Evolutionary conservation across 495 filamentous ascomycete species (phyloP).

Genomic region (Melanomma pulvis-pyrius): DNA sequence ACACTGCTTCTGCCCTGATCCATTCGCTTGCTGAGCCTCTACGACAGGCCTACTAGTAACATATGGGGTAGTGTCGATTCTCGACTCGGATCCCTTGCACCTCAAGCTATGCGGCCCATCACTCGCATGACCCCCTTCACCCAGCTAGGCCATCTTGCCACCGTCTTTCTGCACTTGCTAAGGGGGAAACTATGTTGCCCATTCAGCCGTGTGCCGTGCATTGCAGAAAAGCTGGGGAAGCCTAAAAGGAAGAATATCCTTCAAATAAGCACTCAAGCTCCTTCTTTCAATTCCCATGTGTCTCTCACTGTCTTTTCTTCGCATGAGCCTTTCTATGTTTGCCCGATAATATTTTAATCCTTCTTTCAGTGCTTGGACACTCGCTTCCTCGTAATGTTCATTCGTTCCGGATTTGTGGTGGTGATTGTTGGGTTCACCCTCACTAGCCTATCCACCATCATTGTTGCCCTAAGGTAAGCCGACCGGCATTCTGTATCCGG

Average conservation of each 20-base stretch:
- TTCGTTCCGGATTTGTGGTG: slow-evolving; percentile 29
- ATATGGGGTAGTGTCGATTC: slow-evolving; percentile 1
- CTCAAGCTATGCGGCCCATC: slow-evolving; percentile 8
- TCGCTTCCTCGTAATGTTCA: slow-evolving; percentile 15
- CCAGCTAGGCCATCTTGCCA: slow-evolving; percentile 6
- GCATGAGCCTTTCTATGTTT: slow-evolving; percentile 19
- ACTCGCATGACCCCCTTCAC: slow-evolving; percentile 4
- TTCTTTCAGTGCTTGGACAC: background rate
- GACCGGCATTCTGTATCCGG: background rate
- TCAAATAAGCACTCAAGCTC: slow-evolving; percentile 12
- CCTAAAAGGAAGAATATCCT: slow-evolving; percentile 38
- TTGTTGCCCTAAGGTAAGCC: slow-evolving; percentile 30
- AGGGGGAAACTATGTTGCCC: background rate
- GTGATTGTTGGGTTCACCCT: slow-evolving; percentile 26
- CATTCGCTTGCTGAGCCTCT: slow-evolving; percentile 1
- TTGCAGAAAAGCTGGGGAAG: slow-evolving; percentile 26
- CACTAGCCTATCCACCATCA: slow-evolving; percentile 34
- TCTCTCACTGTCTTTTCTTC: slow-evolving; percentile 1
- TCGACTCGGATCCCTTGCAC: background rate
- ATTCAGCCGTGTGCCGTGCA: slow-evolving; percentile 24
- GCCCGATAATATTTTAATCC: slow-evolving; percentile 3
- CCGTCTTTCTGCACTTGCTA: slow-evolving; percentile 1
- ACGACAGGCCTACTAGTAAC: background rate
- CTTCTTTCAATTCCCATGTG: slow-evolving; percentile 10
- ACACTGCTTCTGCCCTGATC: background rate